Percentiles rank a stretch among this genome's conserved stretches.
phyloP scores from a whole-genome alignment of 768 basidiomycete genomes.

The Tephrocybe sp. region DNA sequence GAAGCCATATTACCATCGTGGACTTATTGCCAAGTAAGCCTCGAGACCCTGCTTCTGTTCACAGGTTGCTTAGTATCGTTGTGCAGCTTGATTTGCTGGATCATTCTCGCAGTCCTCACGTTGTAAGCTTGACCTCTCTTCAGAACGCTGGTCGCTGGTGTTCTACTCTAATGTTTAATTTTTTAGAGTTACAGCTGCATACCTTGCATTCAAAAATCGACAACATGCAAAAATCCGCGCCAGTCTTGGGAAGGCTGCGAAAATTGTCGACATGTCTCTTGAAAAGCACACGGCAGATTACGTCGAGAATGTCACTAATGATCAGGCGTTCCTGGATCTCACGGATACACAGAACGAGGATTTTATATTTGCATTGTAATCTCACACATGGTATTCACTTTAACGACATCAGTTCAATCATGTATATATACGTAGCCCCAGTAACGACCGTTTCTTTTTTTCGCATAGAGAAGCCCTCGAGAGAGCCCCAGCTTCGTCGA shows the following conservation, averaged over 20 bases:
- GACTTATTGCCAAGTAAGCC: slow-evolving; percentile 34
- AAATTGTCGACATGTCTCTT: slow-evolving; percentile 37
- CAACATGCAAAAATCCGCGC: slow-evolving; percentile 33
- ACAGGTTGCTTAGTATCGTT: not conserved
- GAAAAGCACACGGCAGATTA: slow-evolving; percentile 20
- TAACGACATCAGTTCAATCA: not conserved
- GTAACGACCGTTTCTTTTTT: slow-evolving; percentile 13
- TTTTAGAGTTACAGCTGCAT: slow-evolving; percentile 36
- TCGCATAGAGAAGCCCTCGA: too few relatives aligned
- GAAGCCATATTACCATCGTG: slow-evolving; percentile 36
- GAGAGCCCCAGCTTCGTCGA: slow-evolving; percentile 44
- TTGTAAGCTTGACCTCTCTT: slow-evolving; percentile 22
- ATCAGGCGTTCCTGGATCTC: slow-evolving; percentile 36
- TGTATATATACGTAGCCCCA: not conserved
- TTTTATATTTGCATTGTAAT: slow-evolving; percentile 27
- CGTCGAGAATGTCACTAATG: slow-evolving; percentile 21
- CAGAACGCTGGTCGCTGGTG: too few relatives aligned
- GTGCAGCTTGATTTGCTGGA: slow-evolving; percentile 37
- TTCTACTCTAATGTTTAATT: too few relatives aligned
- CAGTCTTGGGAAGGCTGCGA: slow-evolving; percentile 30
- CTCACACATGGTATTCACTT: not conserved
- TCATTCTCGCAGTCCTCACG: slow-evolving; percentile 30
- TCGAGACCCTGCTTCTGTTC: not conserved
- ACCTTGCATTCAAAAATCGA: slow-evolving; percentile 35
- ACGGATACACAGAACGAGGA: slow-evolving; percentile 35